A percentile compares a stretch with the other conserved stretches of the same genome.
Conservation (phyloP, 2,329 filamentous ascomycete species). For the Colletotrichum endophyticum region DNA sequence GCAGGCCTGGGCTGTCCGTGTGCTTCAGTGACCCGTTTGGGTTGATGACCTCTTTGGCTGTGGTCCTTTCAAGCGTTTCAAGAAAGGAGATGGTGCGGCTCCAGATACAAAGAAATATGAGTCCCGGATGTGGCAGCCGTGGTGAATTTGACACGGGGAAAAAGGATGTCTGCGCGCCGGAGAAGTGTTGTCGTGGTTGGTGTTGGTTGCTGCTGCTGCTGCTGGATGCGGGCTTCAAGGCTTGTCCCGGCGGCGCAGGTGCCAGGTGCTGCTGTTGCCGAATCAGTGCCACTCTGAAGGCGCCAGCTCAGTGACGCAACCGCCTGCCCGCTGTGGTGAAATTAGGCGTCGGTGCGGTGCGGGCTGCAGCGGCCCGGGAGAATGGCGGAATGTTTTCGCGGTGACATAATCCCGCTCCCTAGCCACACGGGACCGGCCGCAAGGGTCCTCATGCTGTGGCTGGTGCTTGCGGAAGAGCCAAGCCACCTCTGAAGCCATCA, state of each 20-base stretch:
- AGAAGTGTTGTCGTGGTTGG: neutral
- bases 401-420: neutral
- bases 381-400: neutral
- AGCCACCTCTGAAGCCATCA: neutral
- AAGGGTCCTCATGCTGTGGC: neutral
- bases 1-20: neutral
- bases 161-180: neutral
- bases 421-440: neutral
- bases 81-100: neutral
- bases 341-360: neutral
- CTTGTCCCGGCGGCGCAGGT: neutral
- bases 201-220: neutral
- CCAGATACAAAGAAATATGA: neutral
- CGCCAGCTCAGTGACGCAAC: slow-evolving; percentile 24
- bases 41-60: neutral
- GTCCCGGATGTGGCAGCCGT: neutral
- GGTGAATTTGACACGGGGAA: neutral
- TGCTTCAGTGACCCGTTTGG: neutral
- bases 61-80: neutral
- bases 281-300: slow-evolving; percentile 8
- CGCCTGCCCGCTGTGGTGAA: neutral
- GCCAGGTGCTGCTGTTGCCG: neutral
- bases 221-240: neutral
- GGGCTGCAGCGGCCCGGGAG: neutral
- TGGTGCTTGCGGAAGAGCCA: neutral